Evolutionary conservation across 2,329 filamentous ascomycete genomes (phyloP).

Genomic region (Remersonia thermophila): DNA sequence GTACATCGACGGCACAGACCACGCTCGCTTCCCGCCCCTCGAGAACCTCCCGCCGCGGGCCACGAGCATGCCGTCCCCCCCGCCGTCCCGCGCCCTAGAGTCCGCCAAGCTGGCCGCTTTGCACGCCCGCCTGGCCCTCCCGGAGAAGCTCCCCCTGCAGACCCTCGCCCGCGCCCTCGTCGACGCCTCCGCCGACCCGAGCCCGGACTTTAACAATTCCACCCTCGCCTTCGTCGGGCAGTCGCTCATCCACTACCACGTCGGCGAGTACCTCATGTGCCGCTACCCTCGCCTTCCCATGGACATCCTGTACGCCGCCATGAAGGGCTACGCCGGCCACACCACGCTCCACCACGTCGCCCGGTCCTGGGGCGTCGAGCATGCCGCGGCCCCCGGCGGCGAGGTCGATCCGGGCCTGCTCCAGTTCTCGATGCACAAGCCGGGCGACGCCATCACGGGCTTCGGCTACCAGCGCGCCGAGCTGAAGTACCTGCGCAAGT

Average conservation of each 20-base stretch:
- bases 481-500: constrained; percentile 30
- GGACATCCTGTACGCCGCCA: constrained; percentile 72
- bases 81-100: constrained; percentile 48
- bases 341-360: constrained; percentile 62
- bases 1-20: constrained; percentile 21
- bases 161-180: constrained; percentile 78
- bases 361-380: constrained; percentile 82
- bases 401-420: constrained; percentile 88
- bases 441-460: constrained; percentile 32
- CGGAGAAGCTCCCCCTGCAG: constrained; percentile 69
- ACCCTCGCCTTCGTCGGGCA: constrained; percentile 70
- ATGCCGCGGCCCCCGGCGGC: constrained; percentile 70
- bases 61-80: constrained; percentile 54
- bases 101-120: constrained; percentile 89
- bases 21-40: constrained; percentile 16
- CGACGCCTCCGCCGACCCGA: constrained; percentile 69
- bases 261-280: constrained; percentile 75
- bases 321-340: constrained; percentile 71
- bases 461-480: constrained; percentile 44
- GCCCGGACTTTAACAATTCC: constrained; percentile 76
- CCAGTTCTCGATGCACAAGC: constrained; percentile 53
- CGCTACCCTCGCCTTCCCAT: constrained; percentile 86
- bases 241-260: constrained; percentile 78
- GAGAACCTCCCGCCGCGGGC: constrained; percentile 23
- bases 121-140: constrained; percentile 76